Conservation (phyloP, 768 basidiomycete genomes). For the Candolleomyces aberdarensis region DNA sequence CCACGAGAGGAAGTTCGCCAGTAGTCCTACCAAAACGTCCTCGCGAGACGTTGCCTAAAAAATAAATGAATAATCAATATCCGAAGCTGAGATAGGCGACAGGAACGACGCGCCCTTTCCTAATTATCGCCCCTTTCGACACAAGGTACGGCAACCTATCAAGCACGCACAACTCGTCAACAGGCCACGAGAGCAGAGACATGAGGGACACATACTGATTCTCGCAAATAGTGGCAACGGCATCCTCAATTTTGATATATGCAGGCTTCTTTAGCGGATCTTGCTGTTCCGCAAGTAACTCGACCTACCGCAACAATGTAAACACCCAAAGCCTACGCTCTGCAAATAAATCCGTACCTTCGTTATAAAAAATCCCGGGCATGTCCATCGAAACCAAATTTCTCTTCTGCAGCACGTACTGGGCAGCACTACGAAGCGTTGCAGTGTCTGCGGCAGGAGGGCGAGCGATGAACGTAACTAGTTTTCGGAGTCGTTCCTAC, state of each 20-base stretch:
- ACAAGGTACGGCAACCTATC: slow-evolving; percentile 40
- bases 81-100: neutral
- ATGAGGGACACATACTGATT: slow-evolving; percentile 51
- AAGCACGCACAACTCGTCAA: slow-evolving; percentile 22
- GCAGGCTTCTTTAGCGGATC: slow-evolving; percentile 79
- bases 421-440: too few relatives aligned
- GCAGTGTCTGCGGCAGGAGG: too few relatives aligned
- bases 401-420: too few relatives aligned
- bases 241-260: slow-evolving; percentile 76
- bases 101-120: slow-evolving; percentile 19
- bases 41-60: slow-evolving; percentile 72
- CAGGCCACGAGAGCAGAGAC: neutral
- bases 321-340: neutral
- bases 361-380: slow-evolving; percentile 72
- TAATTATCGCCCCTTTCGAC: too few relatives aligned
- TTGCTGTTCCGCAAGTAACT: slow-evolving; percentile 82
- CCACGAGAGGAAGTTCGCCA: slow-evolving; percentile 6
- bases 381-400: slow-evolving; percentile 14
- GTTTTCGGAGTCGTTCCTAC: too few relatives aligned
- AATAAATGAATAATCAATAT: slow-evolving; percentile 15
- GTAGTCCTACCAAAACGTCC: slow-evolving; percentile 70
- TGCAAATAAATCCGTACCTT: slow-evolving; percentile 44
- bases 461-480: too few relatives aligned
- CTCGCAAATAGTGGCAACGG: slow-evolving; percentile 76
- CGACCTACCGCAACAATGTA: slow-evolving; percentile 50